Percentiles rank a stretch among this genome's conserved stretches.
Conservation (phyloP, 1,139 yeast genomes). For the Taiozyma onychis region DNA sequence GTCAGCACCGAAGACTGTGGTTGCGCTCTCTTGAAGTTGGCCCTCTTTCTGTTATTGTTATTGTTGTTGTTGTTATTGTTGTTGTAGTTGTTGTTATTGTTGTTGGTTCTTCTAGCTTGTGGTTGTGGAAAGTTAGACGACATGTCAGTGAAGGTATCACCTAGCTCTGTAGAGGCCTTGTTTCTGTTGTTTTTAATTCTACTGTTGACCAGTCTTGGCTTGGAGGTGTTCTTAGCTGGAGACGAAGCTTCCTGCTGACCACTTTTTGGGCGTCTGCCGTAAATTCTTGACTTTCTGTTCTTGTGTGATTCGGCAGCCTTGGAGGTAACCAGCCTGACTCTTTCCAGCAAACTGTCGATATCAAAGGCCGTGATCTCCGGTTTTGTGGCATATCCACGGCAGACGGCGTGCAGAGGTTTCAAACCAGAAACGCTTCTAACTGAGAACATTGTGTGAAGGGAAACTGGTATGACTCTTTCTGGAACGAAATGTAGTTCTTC, state of each 20-base stretch:
- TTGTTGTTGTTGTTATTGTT: neutral
- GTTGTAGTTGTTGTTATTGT: slow-evolving; percentile 1
- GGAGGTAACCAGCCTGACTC: slow-evolving; percentile 6
- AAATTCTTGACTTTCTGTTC: neutral
- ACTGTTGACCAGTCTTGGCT: neutral
- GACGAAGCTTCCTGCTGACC: neutral
- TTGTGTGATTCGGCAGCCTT: neutral
- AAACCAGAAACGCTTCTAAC: neutral
- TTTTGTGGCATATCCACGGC: neutral
- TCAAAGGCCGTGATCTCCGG: slow-evolving; percentile 2
- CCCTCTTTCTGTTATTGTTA: neutral
- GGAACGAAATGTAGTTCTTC: neutral
- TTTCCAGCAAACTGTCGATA: slow-evolving; percentile 8
- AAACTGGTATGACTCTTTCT: neutral
- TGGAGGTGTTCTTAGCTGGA: neutral
- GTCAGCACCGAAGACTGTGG: slow-evolving; percentile 1
- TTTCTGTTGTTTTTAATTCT: neutral
- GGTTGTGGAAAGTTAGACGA: neutral
- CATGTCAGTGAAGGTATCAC: slow-evolving; percentile 3
- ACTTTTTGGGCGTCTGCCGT: neutral
- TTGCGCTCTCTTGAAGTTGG: slow-evolving; percentile 1
- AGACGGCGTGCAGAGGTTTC: neutral
- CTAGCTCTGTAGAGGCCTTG: neutral
- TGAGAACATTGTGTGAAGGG: neutral
- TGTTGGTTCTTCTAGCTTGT: slow-evolving; percentile 1